Percentiles rank a stretch among this genome's conserved stretches.
These are phyloP conservation scores for Hansenula sp. DNA, from an alignment of 1,139 yeast genomes.

Conservation along the genomic window DNA sequence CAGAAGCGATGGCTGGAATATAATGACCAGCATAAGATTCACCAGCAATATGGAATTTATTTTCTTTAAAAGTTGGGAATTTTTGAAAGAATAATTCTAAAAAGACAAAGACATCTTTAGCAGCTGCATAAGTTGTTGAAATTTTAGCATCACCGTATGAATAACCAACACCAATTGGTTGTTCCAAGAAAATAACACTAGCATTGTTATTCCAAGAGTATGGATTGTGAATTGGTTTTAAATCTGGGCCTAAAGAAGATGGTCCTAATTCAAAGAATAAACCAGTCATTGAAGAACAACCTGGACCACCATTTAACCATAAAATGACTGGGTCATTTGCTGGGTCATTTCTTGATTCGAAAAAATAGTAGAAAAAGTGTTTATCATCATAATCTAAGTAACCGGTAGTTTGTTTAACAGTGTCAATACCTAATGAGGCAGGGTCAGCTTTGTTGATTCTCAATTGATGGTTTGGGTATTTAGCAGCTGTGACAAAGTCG, in stretches of 20 bases:
- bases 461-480: constrained; percentile 34
- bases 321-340: constrained; percentile 56
- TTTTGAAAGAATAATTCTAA: constrained; percentile 72
- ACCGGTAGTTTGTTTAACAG: constrained; percentile 59
- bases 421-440: constrained; percentile 43
- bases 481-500: constrained; percentile 18
- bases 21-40: constrained; percentile 90
- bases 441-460: constrained; percentile 41
- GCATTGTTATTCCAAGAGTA: constrained; percentile 70
- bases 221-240: constrained; percentile 54
- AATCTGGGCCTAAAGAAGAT: constrained; percentile 43
- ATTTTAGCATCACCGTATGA: constrained; percentile 57
- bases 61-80: constrained; percentile 56
- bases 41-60: constrained; percentile 78
- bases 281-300: constrained; percentile 68
- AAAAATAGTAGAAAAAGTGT: constrained; percentile 80
- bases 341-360: constrained; percentile 68
- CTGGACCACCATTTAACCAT: constrained; percentile 78
- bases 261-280: constrained; percentile 68
- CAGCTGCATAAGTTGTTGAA: constrained; percentile 60
- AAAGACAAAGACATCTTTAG: constrained; percentile 74
- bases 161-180: constrained; percentile 76
- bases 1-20: constrained; percentile 74
- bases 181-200: constrained; percentile 64
- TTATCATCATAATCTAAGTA: constrained; percentile 61